Evolutionary conservation across 2,329 filamentous ascomycete genomes (phyloP).

Genomic region (Penicillium freii): DNA sequence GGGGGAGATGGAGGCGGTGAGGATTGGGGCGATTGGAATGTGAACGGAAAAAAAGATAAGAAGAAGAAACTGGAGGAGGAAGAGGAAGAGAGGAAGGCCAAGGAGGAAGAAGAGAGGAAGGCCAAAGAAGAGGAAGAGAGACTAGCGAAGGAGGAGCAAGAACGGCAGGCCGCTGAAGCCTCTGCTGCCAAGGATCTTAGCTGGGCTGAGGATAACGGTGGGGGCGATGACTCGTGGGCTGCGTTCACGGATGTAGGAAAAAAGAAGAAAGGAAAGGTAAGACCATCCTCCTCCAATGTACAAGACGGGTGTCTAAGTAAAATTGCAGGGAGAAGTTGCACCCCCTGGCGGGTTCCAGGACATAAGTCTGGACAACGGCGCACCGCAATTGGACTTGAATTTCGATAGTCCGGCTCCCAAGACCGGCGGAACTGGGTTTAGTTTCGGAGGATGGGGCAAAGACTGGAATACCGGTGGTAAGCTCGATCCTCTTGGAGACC

Average conservation of each 20-base stretch:
- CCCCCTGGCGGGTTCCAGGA: slow-evolving; percentile 62
- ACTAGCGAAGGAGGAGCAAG: slow-evolving; percentile 26
- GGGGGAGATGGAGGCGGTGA: slow-evolving; percentile 35
- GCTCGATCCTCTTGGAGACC: slow-evolving; percentile 41
- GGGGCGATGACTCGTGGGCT: slow-evolving; percentile 53
- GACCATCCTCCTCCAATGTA: slow-evolving; percentile 1
- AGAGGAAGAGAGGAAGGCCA: slow-evolving; percentile 30
- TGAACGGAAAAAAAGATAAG: slow-evolving; percentile 27
- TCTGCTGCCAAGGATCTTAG: slow-evolving; percentile 37
- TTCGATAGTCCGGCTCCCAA: slow-evolving; percentile 50
- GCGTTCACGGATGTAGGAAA: slow-evolving; percentile 51
- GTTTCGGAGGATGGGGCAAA: slow-evolving; percentile 60
- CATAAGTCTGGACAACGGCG: slow-evolving; percentile 62
- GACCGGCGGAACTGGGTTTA: slow-evolving; percentile 38
- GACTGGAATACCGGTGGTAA: slow-evolving; percentile 50
- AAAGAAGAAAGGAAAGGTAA: slow-evolving; percentile 58
- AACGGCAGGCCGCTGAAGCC: slow-evolving; percentile 32
- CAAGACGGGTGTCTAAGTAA: not conserved
- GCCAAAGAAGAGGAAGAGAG: slow-evolving; percentile 31
- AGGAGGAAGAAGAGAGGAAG: slow-evolving; percentile 27
- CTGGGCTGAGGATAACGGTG: slow-evolving; percentile 47
- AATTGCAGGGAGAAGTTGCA: slow-evolving; percentile 31
- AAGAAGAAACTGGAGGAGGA: slow-evolving; percentile 33
- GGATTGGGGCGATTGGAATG: slow-evolving; percentile 43
- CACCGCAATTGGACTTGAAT: slow-evolving; percentile 57